A percentile compares a stretch with the other conserved stretches of the same genome.
Conservation (phyloP, 352 stramenopile species). For the Globisporangium barbulae region DNA sequence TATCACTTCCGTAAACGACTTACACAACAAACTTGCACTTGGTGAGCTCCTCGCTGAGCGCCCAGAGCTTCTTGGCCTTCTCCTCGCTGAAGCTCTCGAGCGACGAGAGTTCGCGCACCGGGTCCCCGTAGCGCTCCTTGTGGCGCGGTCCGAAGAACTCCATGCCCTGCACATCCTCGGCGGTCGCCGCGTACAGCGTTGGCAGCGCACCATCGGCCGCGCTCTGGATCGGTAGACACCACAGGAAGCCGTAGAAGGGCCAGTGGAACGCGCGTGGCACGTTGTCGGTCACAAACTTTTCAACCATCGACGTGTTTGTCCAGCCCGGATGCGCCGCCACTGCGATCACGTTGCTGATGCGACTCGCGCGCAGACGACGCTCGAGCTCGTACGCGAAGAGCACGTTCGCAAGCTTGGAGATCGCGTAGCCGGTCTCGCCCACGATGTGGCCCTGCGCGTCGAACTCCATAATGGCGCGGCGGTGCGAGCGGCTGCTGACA, state of each 20-base stretch:
- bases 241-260: neutral
- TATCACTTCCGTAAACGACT: too few relatives aligned
- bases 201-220: slow-evolving; percentile 2
- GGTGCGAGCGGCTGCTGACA: slow-evolving; percentile 36
- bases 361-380: slow-evolving; percentile 26
- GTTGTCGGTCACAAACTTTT: slow-evolving; percentile 30
- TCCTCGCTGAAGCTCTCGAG: slow-evolving; percentile 15
- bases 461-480: slow-evolving; percentile 21
- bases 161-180: slow-evolving; percentile 12
- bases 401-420: slow-evolving; percentile 50
- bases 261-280: slow-evolving; percentile 16
- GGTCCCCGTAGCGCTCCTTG: slow-evolving; percentile 12
- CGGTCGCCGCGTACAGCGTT: slow-evolving; percentile 11
- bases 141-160: slow-evolving; percentile 9
- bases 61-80: slow-evolving; percentile 14
- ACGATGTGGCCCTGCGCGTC: slow-evolving; percentile 27
- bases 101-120: slow-evolving; percentile 15
- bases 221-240: slow-evolving; percentile 6
- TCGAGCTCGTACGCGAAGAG: slow-evolving; percentile 55
- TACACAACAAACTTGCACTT: neutral
- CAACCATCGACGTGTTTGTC: slow-evolving; percentile 33
- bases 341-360: slow-evolving; percentile 28
- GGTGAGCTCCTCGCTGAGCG: slow-evolving; percentile 16
- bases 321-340: slow-evolving; percentile 37
- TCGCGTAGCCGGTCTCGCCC: slow-evolving; percentile 30